A percentile compares a stretch with the other conserved stretches of the same genome.
Evolutionary conservation across 2,329 filamentous ascomycete genomes (phyloP).

Genomic region (Fusarium goolgardi): DNA sequence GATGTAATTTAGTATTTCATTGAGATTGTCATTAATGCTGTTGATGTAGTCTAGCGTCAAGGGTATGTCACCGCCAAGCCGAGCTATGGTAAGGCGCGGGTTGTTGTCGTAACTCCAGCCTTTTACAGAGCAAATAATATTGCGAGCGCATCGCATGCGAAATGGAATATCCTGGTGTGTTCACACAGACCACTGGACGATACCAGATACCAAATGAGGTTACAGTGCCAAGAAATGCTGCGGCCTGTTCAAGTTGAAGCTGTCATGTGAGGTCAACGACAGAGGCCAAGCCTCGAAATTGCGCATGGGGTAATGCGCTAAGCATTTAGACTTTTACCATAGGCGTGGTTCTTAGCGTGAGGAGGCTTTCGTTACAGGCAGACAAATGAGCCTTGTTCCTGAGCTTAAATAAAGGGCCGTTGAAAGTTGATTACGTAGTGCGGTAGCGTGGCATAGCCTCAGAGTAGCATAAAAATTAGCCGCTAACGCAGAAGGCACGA

Average conservation of each 20-base stretch:
- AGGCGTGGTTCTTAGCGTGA: not conserved
- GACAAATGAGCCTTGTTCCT: not conserved
- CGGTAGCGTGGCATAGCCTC: too few relatives aligned
- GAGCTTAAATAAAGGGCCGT: not conserved
- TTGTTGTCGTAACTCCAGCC: not conserved
- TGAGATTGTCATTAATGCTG: constrained; percentile 1
- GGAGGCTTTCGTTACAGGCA: not conserved
- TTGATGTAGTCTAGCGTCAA: not conserved
- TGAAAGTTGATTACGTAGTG: too few relatives aligned
- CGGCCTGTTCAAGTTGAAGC: accelerated
- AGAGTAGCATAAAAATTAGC: too few relatives aligned
- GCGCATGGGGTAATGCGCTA: constrained; percentile 2
- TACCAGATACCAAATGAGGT: not conserved
- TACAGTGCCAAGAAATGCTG: not conserved
- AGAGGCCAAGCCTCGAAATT: not conserved
- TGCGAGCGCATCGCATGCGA: not conserved
- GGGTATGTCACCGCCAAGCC: constrained; percentile 32
- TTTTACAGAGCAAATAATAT: accelerated
- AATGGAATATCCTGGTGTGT: not conserved
- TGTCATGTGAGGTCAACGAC: not conserved
- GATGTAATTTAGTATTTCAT: constrained; percentile 4
- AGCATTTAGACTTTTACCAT: not conserved
- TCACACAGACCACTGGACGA: not conserved
- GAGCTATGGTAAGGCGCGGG: not conserved
- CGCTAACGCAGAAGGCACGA: too few relatives aligned